A percentile compares a stretch with the other conserved stretches of the same genome.
Conservation (phyloP, 139 green algal species). For the Chlorella sp. region DNA sequence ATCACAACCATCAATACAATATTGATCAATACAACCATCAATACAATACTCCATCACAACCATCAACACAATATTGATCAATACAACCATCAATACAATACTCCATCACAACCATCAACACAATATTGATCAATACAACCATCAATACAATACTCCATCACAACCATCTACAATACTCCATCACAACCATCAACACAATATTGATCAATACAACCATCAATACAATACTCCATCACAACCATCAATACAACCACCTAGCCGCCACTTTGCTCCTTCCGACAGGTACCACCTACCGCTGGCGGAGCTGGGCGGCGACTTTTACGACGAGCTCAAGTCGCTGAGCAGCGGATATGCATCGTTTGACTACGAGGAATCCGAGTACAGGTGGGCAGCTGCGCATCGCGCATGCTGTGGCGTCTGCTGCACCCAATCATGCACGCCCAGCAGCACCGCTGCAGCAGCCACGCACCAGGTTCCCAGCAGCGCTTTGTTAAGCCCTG, state of each 20-base stretch:
- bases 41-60: neutral
- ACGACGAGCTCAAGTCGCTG: constrained; percentile 85
- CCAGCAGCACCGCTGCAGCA: too few relatives aligned
- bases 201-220: too few relatives aligned
- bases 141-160: too few relatives aligned
- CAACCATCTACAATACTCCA: neutral
- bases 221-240: too few relatives aligned
- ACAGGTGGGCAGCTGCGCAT: neutral
- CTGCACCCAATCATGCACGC: too few relatives aligned
- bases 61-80: neutral
- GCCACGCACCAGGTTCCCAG: neutral
- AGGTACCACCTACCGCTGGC: constrained; percentile 79
- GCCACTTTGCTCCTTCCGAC: neutral
- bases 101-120: neutral
- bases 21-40: too few relatives aligned
- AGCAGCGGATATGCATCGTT: constrained; percentile 89
- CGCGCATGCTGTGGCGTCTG: neutral
- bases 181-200: too few relatives aligned
- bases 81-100: too few relatives aligned
- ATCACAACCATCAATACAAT: neutral
- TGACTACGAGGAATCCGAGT: constrained; percentile 91
- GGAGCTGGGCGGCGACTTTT: constrained; percentile 89
- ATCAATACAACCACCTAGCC: too few relatives aligned
- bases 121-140: too few relatives aligned
- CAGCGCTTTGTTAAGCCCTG: too few relatives aligned